phyloP scores from a whole-genome alignment of 768 basidiomycete species.

The Cantharellus anzutake region DNA sequence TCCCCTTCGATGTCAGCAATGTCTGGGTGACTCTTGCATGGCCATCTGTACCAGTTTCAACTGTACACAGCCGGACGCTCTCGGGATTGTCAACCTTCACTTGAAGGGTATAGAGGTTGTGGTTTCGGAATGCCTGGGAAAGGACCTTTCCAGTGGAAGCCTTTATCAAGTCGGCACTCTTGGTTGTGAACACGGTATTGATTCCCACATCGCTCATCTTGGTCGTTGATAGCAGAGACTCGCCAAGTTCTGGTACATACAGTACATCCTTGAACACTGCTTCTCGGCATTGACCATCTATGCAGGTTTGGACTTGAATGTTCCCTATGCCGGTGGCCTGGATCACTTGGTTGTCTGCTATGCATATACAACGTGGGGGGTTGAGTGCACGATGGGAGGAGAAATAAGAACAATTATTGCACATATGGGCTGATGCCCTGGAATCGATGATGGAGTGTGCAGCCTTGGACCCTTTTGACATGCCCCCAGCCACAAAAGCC shows the following conservation, averaged over 20 bases:
- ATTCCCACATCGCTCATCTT: not conserved
- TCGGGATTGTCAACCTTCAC: not conserved
- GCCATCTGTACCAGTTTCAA: not conserved
- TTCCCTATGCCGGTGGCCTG: not conserved
- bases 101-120: not conserved
- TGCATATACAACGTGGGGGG: not conserved
- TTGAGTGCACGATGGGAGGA: not conserved
- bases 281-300: not conserved
- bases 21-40: not conserved
- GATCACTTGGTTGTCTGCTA: not conserved
- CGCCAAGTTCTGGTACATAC: slow-evolving; percentile 2
- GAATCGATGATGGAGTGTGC: slow-evolving; percentile 1
- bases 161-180: not conserved
- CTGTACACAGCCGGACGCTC: not conserved
- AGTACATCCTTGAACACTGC: slow-evolving; percentile 1
- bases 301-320: not conserved
- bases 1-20: not conserved
- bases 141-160: not conserved
- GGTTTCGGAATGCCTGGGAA: not conserved
- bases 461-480: not conserved
- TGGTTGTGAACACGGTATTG: not conserved
- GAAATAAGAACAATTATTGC: not conserved
- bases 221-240: slow-evolving; percentile 3
- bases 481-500: not conserved
- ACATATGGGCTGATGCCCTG: slow-evolving; percentile 3